phyloP scores from a whole-genome alignment of 371 early-diverging fungal species.

The Rhizomucor pusillus region DNA sequence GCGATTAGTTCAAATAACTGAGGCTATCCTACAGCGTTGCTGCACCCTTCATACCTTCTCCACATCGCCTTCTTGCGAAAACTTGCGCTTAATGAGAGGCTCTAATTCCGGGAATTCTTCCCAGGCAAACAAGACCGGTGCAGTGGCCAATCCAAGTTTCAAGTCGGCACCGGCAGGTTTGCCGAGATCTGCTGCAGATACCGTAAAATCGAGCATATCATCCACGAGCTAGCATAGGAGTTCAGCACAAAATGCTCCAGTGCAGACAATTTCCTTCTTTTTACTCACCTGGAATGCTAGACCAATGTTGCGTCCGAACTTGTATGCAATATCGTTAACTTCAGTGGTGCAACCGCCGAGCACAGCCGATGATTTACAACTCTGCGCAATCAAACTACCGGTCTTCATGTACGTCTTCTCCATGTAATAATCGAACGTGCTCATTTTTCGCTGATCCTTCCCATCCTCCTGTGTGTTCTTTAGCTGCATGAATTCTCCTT shows the following conservation, averaged over 20 bases:
- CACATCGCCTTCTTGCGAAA: conserved; percentile 64
- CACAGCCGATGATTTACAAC: conserved; percentile 85
- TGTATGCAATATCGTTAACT: conserved; percentile 73
- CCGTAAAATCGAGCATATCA: conserved; percentile 91
- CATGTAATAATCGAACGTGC: conserved; percentile 84
- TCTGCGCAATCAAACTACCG: conserved; percentile 91
- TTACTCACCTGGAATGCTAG: conserved; percentile 85
- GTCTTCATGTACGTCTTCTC: conserved; percentile 96
- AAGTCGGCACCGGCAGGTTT: conserved; percentile 90
- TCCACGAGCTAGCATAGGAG: conserved; percentile 67
- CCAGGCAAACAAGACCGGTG: conserved; percentile 92
- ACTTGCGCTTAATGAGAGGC: conserved; percentile 84
- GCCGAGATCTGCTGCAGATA: conserved; percentile 75
- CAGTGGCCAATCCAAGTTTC: conserved; percentile 86
- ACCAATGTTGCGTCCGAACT: conserved; percentile 87
- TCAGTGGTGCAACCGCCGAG: conserved; percentile 76
- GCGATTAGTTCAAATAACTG: background rate
- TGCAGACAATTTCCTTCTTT: too few relatives aligned
- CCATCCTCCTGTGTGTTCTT: conserved; percentile 58
- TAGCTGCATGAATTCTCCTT: conserved; percentile 97
- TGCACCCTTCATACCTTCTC: conserved; percentile 37
- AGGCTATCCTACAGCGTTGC: background rate
- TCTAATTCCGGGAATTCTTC: conserved; percentile 85
- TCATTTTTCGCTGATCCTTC: conserved; percentile 6
- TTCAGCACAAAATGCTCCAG: too few relatives aligned